Conservation (phyloP, 805 yeast species). For the Sporopachydermia lactativora region DNA sequence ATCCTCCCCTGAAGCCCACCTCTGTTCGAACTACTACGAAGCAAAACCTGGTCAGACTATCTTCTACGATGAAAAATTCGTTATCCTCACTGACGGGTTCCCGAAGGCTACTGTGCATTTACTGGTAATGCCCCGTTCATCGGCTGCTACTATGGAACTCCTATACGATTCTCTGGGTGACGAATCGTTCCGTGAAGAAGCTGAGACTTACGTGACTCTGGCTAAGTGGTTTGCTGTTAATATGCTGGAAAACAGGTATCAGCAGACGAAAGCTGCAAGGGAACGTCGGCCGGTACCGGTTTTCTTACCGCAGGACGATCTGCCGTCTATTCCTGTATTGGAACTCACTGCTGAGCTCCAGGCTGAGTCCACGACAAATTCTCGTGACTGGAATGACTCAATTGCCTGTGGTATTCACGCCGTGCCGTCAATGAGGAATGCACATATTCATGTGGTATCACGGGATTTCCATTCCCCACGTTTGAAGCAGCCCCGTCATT, state of each 20-base stretch:
- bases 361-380: background rate
- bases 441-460: conserved; percentile 65
- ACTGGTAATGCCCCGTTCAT: conserved; percentile 42
- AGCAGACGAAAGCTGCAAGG: conserved; percentile 8
- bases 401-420: conserved; percentile 54
- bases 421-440: conserved; percentile 51
- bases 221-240: conserved; percentile 20
- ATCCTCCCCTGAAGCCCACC: background rate
- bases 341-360: conserved; percentile 8
- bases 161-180: conserved; percentile 39
- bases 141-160: conserved; percentile 25
- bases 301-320: conserved; percentile 12
- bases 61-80: conserved; percentile 35
- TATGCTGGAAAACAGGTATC: conserved; percentile 16
- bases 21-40: conserved; percentile 2
- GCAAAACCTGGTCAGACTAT: conserved; percentile 24
- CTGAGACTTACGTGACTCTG: conserved; percentile 22
- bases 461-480: conserved; percentile 40
- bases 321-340: conserved; percentile 9
- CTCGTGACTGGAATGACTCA: background rate
- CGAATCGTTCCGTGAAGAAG: conserved; percentile 16
- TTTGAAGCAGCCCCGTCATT: conserved; percentile 51
- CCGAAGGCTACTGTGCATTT: conserved; percentile 53
- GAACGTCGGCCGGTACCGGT: conserved; percentile 10
- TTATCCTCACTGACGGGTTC: conserved; percentile 43